A percentile compares a stretch with the other conserved stretches of the same genome.
These are phyloP conservation scores for Monosporozyma yasuniensis DNA, from an alignment of 805 yeast genomes.

Conservation along the genomic window DNA sequence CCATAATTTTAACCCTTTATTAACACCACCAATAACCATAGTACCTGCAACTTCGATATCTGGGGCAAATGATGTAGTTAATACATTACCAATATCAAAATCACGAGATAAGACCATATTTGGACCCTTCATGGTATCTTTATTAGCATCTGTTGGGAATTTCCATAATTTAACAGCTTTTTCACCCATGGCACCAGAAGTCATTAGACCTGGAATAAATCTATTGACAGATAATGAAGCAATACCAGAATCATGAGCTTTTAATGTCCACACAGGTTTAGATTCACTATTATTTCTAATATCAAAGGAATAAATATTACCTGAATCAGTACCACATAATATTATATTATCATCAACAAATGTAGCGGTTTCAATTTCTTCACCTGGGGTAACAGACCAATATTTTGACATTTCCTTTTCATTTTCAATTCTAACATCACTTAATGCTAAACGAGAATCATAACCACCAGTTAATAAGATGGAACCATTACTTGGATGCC, in stretches of 20 bases:
- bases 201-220: slow-evolving; percentile 61
- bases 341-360: slow-evolving; percentile 59
- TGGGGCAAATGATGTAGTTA: slow-evolving; percentile 73
- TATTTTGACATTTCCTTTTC: slow-evolving; percentile 49
- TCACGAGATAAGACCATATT: slow-evolving; percentile 86
- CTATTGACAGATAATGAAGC: slow-evolving; percentile 67
- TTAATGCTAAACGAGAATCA: slow-evolving; percentile 71
- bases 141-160: slow-evolving; percentile 37
- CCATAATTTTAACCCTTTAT: slow-evolving; percentile 82
- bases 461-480: slow-evolving; percentile 86
- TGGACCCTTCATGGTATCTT: slow-evolving; percentile 39
- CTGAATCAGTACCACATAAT: slow-evolving; percentile 86
- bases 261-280: slow-evolving; percentile 85
- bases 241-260: slow-evolving; percentile 94
- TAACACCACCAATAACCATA: slow-evolving; percentile 79
- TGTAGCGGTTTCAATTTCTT: slow-evolving; percentile 75
- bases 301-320: slow-evolving; percentile 83
- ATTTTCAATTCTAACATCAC: slow-evolving; percentile 74
- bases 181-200: slow-evolving; percentile 89
- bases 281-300: slow-evolving; percentile 49
- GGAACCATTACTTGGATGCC: slow-evolving; percentile 67
- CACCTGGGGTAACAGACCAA: slow-evolving; percentile 54
- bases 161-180: slow-evolving; percentile 84
- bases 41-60: slow-evolving; percentile 82
- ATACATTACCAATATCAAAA: slow-evolving; percentile 88